Evolutionary conservation across 306 rosid genomes (phyloP).

Genomic region (Phaseolus lunatus): DNA sequence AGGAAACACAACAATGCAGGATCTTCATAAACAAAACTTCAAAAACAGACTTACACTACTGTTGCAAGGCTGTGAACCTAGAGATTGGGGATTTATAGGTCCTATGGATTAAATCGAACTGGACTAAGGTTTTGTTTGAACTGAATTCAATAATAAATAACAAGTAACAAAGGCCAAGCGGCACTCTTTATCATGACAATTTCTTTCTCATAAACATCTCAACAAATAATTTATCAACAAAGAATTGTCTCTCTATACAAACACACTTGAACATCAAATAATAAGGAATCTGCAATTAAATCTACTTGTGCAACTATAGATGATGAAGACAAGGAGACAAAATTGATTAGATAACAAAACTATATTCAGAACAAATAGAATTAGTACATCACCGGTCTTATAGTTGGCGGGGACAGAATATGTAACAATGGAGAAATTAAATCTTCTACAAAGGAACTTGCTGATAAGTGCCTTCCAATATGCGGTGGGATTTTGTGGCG

Average conservation of each 20-base stretch:
- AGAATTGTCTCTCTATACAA: conserved; percentile 2
- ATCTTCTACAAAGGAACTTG: conserved; percentile 77
- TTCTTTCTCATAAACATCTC: conserved; percentile 21
- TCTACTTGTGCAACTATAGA: not conserved
- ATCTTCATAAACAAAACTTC: not conserved
- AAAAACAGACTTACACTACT: not conserved
- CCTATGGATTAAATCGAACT: conserved; percentile 13
- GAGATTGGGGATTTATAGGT: conserved; percentile 21
- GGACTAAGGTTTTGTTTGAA: conserved; percentile 25
- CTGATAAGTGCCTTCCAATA: conserved; percentile 79
- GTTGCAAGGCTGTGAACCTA: conserved; percentile 11
- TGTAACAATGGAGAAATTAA: conserved; percentile 80
- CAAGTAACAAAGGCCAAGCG: not conserved
- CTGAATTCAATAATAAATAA: conserved; percentile 15
- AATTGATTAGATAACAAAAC: conserved; percentile 3
- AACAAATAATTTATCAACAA: conserved; percentile 11
- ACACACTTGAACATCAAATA: conserved; percentile 21
- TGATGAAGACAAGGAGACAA: conserved; percentile 30
- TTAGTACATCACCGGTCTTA: conserved; percentile 74
- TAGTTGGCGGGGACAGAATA: conserved; percentile 81
- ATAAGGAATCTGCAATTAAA: conserved; percentile 13
- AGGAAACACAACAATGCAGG: conserved; percentile 12
- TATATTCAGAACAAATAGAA: conserved; percentile 24
- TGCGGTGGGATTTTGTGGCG: conserved; percentile 69
- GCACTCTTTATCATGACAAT: conserved; percentile 1